phyloP scores from a whole-genome alignment of 129 eudicot species.

The Arctium minus region DNA sequence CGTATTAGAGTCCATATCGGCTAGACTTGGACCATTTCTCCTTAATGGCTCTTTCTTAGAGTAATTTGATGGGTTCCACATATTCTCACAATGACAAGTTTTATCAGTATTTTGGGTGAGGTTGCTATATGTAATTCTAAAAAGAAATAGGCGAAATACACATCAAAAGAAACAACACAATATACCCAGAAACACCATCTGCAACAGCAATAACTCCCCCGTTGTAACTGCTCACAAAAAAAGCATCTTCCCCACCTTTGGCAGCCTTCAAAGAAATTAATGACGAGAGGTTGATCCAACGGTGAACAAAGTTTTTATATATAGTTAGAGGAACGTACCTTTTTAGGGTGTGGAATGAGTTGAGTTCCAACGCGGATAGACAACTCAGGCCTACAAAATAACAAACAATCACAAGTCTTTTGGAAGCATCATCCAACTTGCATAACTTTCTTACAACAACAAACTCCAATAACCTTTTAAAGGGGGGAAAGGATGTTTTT shows the following conservation, averaged over 20 bases:
- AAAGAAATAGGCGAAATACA: background rate
- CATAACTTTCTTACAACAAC: background rate
- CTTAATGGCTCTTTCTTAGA: no score
- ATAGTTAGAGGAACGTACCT: constrained; percentile 37
- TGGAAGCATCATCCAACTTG: background rate
- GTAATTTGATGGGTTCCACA: no score
- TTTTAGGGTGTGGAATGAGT: constrained; percentile 82
- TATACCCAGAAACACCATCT: constrained; percentile 94
- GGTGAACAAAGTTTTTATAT: background rate
- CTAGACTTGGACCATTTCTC: no score
- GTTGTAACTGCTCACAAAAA: constrained; percentile 60
- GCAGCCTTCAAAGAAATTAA: constrained; percentile 44
- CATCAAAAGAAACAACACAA: background rate
- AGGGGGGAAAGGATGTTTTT: background rate
- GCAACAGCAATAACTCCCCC: constrained; percentile 94
- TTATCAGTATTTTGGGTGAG: background rate
- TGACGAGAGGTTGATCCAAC: background rate
- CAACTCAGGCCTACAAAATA: constrained; percentile 49
- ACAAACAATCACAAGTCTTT: background rate
- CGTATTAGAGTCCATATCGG: no score
- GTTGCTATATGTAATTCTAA: background rate
- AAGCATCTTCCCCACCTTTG: constrained; percentile 94
- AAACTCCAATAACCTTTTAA: background rate
- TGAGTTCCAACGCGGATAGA: constrained; percentile 69
- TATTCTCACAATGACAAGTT: background rate